Evolutionary conservation across 768 basidiomycete genomes (phyloP), one percentile per base, ranked within the genome.

Genomic region (Agaricus blazei): DNA sequence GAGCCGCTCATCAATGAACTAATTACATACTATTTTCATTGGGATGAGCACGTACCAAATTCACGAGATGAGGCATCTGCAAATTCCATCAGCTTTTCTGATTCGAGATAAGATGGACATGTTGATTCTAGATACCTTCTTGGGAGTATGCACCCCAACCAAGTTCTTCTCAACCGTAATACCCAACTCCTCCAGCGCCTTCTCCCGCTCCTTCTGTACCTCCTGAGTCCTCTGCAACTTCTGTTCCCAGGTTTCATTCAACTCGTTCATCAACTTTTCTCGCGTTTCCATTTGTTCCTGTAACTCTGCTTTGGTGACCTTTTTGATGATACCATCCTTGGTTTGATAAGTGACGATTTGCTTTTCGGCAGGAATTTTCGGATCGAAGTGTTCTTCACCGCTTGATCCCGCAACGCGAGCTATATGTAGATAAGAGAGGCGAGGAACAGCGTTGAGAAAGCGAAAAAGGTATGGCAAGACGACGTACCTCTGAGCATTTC

Each of bases 221-320:
- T 92, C 88, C 67, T 93, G 88, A 19, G 96, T 98, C 67, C 92
- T 82, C 64, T 75, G 72, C 78, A 98, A 74, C 75, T 96, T 95
- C 72, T 98, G 77, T 71, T 99, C 94, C 95, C 94, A 98, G 5
- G 93, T 97, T 74, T 96, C 88, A 64, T 95, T 95, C 65, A 95
- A 71, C 64, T 86, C 80, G 70, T 94, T 81, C 92, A 98, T 94
- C 52, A 97, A 72, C 73, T 94, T 96, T 75, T 99, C 96, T 69
- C 92, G 88, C 37, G 88, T 75, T 74, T 95, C 91, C 75, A 98
- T 85, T 71, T 98, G 96, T 60, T 99, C 97, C 69, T 98, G 94
- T 56, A 99, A 75, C 68, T 94, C 97, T 7, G 96, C 93, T 72
- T 99, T 98, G 28, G 93, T 92, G 59, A 99, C 93, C 9, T 91